Base-by-base conservation (phyloP, 2,329 filamentous ascomycete genomes). In the Colletotrichum eremochloae region DNA sequence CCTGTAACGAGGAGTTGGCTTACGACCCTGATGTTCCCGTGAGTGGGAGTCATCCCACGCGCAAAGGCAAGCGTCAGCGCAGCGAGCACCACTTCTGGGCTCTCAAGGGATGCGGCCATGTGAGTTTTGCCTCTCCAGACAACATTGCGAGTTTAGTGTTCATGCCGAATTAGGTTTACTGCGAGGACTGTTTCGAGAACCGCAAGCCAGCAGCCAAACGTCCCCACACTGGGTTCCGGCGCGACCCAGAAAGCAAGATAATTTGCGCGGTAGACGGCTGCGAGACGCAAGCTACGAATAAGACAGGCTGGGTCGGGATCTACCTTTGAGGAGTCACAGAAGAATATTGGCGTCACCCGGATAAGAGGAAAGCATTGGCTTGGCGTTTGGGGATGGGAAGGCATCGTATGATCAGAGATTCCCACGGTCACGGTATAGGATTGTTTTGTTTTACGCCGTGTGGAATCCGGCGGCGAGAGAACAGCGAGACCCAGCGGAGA, bases 1-100 rank as follows among this genome's bases (percentile, higher is more conserved):
- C 94, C 71, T 99, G 96, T 77, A 91, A 93, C 24, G 88, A 93
- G 71, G 96, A 98, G 82, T 84, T 99, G 20, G 93, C 94, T 7
- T 90, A 92, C 63, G 93, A 95, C 18, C 90, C 90, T 0, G 79
- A 84, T 1, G 82, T 84, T 50, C 76, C 76, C 29, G 76, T 78
- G 5, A 76, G 74, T 20, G 76, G 78, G 36, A 64, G 74, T 74
- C 29, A 78, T 78, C 6, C 79, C 81, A 0, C 82, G 12, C 81
- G 83, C 24, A 86, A 83, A 50, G 83, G 83, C 60, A 90, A 87
- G 77, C 76, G 80, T 44, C 84, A 86, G 29, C 82, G 84, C 8
- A 87, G 86, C 31, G 95, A 97, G 81, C 91, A 94, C 78, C 93
- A 97, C 77, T 96, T 98, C 74, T 98, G 95, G 95, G 92, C 96